Conservation (phyloP, 768 basidiomycete species). For the Lactifluus volemus region DNA sequence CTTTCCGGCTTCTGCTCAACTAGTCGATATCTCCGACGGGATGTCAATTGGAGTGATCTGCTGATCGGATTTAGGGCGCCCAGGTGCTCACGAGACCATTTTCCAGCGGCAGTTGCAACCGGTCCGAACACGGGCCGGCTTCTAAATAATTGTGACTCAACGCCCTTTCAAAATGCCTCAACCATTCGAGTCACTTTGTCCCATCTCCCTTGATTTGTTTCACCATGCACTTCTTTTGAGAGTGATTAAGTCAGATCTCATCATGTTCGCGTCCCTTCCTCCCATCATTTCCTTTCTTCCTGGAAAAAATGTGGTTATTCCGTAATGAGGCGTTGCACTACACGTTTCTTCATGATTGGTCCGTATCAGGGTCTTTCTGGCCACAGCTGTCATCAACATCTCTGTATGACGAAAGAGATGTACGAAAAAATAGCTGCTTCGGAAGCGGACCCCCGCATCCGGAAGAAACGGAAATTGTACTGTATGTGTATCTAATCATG, state of each 20-base stretch:
- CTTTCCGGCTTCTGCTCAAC: neutral
- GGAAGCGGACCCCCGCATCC: neutral
- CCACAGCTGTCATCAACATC: neutral
- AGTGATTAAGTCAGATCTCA: neutral
- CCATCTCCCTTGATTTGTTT: neutral
- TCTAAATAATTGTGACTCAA: too few relatives aligned
- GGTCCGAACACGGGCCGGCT: neutral
- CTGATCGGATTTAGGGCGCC: neutral
- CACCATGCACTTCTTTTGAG: neutral
- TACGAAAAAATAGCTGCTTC: too few relatives aligned
- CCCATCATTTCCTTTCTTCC: neutral
- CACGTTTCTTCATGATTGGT: conserved; percentile 1
- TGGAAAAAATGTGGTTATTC: neutral
- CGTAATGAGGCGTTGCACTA: neutral
- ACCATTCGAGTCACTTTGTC: too few relatives aligned
- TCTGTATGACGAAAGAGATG: neutral
- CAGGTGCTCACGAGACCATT: neutral
- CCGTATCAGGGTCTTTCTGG: neutral
- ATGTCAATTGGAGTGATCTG: neutral
- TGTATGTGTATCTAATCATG: neutral
- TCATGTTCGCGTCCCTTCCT: neutral
- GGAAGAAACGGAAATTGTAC: neutral
- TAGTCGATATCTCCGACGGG: neutral
- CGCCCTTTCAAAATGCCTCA: too few relatives aligned
- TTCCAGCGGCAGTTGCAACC: neutral